Evolutionary conservation across 2,329 filamentous ascomycete species (phyloP).

Genomic region (Fusarium irregulare): DNA sequence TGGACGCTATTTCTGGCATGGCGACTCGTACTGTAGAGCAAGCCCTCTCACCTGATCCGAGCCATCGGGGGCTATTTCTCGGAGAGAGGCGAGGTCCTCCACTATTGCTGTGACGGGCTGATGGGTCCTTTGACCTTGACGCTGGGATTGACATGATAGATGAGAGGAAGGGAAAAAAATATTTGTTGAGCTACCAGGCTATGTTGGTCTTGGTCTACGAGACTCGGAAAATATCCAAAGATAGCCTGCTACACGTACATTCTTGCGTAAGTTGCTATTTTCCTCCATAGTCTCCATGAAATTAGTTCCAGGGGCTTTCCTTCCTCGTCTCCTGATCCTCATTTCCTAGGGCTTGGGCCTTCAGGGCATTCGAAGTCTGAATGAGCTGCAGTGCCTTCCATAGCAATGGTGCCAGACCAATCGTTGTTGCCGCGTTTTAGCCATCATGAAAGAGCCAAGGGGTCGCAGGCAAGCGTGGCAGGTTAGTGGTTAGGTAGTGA

Average conservation of each 20-base stretch:
- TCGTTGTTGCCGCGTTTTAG: constrained; percentile 11
- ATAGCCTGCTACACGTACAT: neutral
- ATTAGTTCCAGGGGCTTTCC: constrained; percentile 2
- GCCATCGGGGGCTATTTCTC: constrained; percentile 36
- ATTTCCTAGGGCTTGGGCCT: constrained; percentile 10
- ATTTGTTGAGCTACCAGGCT: neutral
- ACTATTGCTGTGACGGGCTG: constrained; percentile 20
- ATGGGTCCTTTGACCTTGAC: constrained; percentile 4
- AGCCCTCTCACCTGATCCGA: constrained; percentile 39
- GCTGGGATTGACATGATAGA: constrained; percentile 1
- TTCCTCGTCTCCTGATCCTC: constrained; percentile 10
- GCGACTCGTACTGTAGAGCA: constrained; percentile 32
- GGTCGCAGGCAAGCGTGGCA: neutral
- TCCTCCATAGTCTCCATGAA: neutral
- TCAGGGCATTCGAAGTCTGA: constrained; percentile 1
- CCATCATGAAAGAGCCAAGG: neutral
- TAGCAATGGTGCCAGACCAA: constrained; percentile 4
- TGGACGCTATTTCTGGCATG: constrained; percentile 45
- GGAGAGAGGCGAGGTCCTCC: constrained; percentile 39
- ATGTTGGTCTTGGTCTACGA: neutral
- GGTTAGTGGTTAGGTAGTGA: neutral
- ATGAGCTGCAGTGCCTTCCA: neutral
- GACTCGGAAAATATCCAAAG: neutral
- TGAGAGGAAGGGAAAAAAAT: neutral
- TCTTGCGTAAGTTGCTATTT: neutral